Conservation (phyloP, 1,284 basidiomycete species). For the Apiotrichum mycotoxinovorans region DNA sequence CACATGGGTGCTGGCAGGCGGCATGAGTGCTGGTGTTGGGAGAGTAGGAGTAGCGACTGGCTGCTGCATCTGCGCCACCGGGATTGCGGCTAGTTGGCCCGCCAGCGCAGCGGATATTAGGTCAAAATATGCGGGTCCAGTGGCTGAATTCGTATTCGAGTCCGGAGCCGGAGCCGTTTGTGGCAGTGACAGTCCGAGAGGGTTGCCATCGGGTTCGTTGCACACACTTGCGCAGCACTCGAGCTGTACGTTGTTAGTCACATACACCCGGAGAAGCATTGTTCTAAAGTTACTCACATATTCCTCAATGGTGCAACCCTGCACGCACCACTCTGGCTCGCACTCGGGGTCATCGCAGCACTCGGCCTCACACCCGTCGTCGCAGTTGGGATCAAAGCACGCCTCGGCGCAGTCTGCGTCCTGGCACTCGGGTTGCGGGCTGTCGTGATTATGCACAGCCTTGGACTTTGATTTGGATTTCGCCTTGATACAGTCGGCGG, state of each 20-base stretch:
- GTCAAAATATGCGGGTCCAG: constrained; percentile 2
- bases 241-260: constrained; percentile 25
- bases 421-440: neutral
- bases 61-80: neutral
- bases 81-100: neutral
- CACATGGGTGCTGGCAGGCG: constrained; percentile 15
- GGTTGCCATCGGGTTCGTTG: neutral
- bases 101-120: constrained; percentile 6
- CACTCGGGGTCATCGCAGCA: constrained; percentile 25
- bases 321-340: constrained; percentile 15
- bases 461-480: neutral
- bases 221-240: constrained; percentile 35
- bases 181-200: constrained; percentile 7
- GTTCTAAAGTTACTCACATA: constrained; percentile 30
- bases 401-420: constrained; percentile 14
- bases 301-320: constrained; percentile 36
- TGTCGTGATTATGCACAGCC: neutral
- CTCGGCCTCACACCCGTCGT: constrained; percentile 1
- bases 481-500: neutral
- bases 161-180: neutral
- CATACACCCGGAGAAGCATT: neutral
- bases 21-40: neutral
- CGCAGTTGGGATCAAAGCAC: constrained; percentile 10
- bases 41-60: constrained; percentile 5
- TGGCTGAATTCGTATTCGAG: neutral